A percentile compares a stretch with the other conserved stretches of the same genome.
These are phyloP conservation scores for Ceriops decandra DNA, from an alignment of 345 rosid species.

Conservation along the genomic window DNA sequence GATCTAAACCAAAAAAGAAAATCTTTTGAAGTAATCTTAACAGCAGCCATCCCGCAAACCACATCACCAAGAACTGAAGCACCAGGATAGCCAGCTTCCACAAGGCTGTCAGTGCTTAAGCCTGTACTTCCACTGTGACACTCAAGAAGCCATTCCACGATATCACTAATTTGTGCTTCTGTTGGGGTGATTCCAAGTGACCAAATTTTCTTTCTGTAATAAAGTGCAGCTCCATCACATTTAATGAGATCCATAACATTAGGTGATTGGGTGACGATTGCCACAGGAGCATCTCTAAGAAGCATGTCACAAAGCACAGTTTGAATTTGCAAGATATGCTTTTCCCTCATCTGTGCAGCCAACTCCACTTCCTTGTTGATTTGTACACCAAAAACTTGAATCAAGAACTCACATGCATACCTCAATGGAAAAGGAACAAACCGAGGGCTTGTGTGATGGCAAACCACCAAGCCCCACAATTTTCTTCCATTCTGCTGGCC, in stretches of 20 bases:
- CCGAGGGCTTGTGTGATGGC: conserved; percentile 75
- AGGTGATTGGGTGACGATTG: conserved; percentile 70
- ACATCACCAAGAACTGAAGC: conserved; percentile 64
- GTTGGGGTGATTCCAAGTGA: conserved; percentile 69
- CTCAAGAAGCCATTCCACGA: conserved; percentile 63
- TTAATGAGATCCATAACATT: conserved; percentile 83
- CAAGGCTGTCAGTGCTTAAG: conserved; percentile 73
- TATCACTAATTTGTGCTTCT: conserved; percentile 60
- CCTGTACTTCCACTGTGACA: conserved; percentile 58
- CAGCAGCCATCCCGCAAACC: conserved; percentile 72
- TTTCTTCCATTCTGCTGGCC: conserved; percentile 47
- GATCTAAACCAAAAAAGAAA: conserved; percentile 89
- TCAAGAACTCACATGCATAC: conserved; percentile 81
- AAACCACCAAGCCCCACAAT: conserved; percentile 88
- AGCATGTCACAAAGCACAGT: conserved; percentile 87
- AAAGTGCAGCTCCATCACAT: conserved; percentile 87
- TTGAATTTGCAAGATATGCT: conserved; percentile 67
- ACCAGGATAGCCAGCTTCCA: conserved; percentile 79
- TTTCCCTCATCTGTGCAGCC: conserved; percentile 61
- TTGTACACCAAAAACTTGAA: conserved; percentile 72
- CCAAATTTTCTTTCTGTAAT: conserved; percentile 56
- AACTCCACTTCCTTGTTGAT: conserved; percentile 72
- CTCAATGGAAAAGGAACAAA: conserved; percentile 76
- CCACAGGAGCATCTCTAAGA: conserved; percentile 71
- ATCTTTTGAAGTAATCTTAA: conserved; percentile 54